A percentile compares a stretch with the other conserved stretches of the same genome.
These are phyloP conservation scores for Albugo candida DNA, from an alignment of 352 stramenopile species.

Conservation along the genomic window DNA sequence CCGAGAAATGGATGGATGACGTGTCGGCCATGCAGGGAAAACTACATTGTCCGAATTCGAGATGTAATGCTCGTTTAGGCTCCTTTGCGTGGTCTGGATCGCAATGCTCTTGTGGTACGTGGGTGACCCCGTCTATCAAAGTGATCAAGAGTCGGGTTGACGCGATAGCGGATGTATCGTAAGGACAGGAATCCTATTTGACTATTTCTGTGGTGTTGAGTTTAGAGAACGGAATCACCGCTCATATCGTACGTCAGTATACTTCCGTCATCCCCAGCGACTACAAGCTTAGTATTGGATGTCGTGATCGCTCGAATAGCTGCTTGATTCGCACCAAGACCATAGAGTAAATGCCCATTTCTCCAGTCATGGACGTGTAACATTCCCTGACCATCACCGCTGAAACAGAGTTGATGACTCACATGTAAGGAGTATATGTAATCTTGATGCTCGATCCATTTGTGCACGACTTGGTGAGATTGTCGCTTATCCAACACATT, in stretches of 20 bases:
- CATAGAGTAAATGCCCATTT: slow-evolving; percentile 45
- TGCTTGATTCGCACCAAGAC: slow-evolving; percentile 65
- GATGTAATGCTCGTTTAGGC: slow-evolving; percentile 48
- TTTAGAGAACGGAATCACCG: not conserved
- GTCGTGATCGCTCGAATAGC: slow-evolving; percentile 48
- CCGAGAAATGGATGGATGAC: slow-evolving; percentile 55
- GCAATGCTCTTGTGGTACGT: slow-evolving; percentile 67
- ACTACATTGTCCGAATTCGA: slow-evolving; percentile 40
- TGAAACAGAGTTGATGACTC: slow-evolving; percentile 48
- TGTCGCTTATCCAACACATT: slow-evolving; percentile 55
- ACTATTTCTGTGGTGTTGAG: too few species aligned
- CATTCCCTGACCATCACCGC: slow-evolving; percentile 65
- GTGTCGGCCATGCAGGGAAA: slow-evolving; percentile 36
- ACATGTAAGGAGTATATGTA: slow-evolving; percentile 77
- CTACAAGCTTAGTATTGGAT: slow-evolving; percentile 29
- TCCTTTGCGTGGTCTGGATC: slow-evolving; percentile 59
- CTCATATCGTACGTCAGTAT: slow-evolving; percentile 60
- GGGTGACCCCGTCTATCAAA: slow-evolving; percentile 68
- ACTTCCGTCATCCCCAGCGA: slow-evolving; percentile 62
- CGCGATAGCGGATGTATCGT: slow-evolving; percentile 1
- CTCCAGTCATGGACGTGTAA: slow-evolving; percentile 69
- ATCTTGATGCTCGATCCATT: slow-evolving; percentile 60
- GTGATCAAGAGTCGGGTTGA: slow-evolving; percentile 67
- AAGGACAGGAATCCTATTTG: too few species aligned
- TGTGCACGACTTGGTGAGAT: slow-evolving; percentile 22